Conservation (phyloP, 2,329 filamentous ascomycete species). For the Arthrobotrys musiformis region DNA sequence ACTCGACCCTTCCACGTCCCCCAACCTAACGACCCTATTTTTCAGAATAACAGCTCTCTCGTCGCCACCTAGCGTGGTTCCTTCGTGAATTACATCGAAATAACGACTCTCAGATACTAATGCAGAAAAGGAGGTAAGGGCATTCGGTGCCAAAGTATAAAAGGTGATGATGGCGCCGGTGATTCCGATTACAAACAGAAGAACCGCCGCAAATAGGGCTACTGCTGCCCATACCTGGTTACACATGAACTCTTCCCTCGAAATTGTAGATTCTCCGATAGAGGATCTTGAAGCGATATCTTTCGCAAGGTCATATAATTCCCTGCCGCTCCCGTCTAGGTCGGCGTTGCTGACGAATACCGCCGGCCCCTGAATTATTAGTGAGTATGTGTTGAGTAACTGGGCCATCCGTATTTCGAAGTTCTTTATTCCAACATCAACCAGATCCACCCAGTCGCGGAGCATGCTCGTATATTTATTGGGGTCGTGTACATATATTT, state of each 20-base stretch:
- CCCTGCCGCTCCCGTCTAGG: neutral
- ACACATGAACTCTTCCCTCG: neutral
- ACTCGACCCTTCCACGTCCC: neutral
- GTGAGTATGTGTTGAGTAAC: constrained; percentile 3
- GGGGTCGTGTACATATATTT: neutral
- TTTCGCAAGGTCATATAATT: too few relatives aligned
- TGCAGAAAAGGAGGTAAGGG: neutral
- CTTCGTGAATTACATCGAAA: neutral
- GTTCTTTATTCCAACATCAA: neutral
- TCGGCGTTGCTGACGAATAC: neutral
- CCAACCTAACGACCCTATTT: neutral
- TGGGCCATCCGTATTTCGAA: constrained; percentile 3
- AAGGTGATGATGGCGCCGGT: neutral
- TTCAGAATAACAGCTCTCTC: neutral
- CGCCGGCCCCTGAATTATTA: neutral
- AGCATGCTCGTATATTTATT: neutral
- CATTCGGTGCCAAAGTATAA: neutral
- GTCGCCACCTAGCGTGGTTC: neutral
- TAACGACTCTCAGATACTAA: neutral
- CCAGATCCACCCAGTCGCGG: neutral
- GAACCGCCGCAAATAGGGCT: neutral
- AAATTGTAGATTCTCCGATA: neutral
- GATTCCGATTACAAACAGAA: neutral
- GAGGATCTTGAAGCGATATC: neutral
- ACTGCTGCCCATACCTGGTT: neutral